Evolutionary conservation across 2,329 filamentous ascomycete species (phyloP).

Genomic region (Colletotrichum acutatum): DNA sequence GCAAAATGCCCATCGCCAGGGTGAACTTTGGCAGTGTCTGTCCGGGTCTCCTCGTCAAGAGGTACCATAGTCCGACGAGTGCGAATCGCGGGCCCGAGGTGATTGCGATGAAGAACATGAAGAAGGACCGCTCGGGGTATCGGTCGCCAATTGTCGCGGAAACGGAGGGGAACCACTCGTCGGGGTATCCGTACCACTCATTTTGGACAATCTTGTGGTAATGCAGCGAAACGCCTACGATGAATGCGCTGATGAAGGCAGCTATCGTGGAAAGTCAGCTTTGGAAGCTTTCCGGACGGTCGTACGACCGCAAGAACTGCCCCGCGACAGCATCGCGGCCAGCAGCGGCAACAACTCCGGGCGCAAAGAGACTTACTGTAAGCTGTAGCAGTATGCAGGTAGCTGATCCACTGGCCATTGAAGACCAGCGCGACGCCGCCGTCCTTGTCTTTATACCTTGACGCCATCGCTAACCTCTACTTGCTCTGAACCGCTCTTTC

Average conservation of each 20-base stretch:
- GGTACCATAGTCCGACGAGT: constrained; percentile 91
- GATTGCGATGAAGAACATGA: constrained; percentile 96
- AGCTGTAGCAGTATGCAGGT: constrained; percentile 84
- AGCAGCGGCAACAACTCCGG: background rate
- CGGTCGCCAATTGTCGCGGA: constrained; percentile 97
- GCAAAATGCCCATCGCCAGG: constrained; percentile 81
- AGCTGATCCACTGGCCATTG: constrained; percentile 91
- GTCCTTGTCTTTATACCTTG: constrained; percentile 73
- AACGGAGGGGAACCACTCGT: constrained; percentile 97
- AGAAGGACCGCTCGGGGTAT: constrained; percentile 95
- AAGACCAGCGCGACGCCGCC: constrained; percentile 71
- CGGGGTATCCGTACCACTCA: constrained; percentile 92
- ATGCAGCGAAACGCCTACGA: constrained; percentile 84
- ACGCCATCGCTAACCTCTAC: constrained; percentile 48
- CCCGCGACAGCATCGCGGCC: background rate
- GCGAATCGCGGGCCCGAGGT: constrained; percentile 94
- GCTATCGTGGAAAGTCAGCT: constrained; percentile 54
- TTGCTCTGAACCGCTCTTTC: background rate
- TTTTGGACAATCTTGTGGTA: constrained; percentile 98
- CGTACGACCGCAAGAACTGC: constrained; percentile 29
- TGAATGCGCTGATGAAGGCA: constrained; percentile 87
- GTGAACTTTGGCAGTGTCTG: constrained; percentile 84
- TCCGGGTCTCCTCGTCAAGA: constrained; percentile 82
- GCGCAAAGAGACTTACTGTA: constrained; percentile 69
- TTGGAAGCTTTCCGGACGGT: background rate